Evolutionary conservation across 2,329 filamentous ascomycete species (phyloP), one percentile per base, ranked within the genome.

Genomic region (Exophiala viscosa): DNA sequence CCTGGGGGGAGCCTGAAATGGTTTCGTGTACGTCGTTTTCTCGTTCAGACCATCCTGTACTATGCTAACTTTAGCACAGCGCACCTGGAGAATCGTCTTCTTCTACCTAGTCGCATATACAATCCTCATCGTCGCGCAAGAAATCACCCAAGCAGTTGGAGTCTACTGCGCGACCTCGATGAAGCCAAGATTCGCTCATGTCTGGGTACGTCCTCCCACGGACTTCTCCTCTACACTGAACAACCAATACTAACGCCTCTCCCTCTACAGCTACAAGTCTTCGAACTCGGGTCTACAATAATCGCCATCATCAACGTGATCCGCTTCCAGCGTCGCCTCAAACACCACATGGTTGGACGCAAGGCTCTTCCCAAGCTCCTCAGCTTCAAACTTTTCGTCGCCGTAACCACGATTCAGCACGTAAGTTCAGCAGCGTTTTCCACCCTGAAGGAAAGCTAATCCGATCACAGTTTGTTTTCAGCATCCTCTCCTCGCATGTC

Each of bases 371-470:
- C 43, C 5, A 59, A 59, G 28, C 42, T 59, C 5, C 15, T 39
- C 87, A 92, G 68, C 75, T 92, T 95, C 72, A 95, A 95, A 70
- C 79, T 93, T 17, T 88, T 95, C 65, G 89, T 95, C 64, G 93
- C 95, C 75, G 78, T 95, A 61, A 90, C 86, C 28, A 93, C 93
- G 69, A 93, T 90, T 88, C 90, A 95, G 64, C 75, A 73, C 35
- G 48, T 59, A 32, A 47, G 39, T 55, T 34, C 31, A 7, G n/a
- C 23, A 33, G 14, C 13, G 15, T 2, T 15, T 86, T 58, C 81
- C 76, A 28, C 74, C 84, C 42, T 10, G 3, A 11, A 41, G 7
- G 5, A 41, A 10, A 2, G 13, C 39, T 13, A 13, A 20, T 20
- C 13, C 10, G n/a, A 14, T 50, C 71, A 85, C 18, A 79, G 78